These are phyloP conservation scores for Salmacisia buchloeana DNA, from an alignment of 1,284 basidiomycete species.

Conservation along the genomic window DNA sequence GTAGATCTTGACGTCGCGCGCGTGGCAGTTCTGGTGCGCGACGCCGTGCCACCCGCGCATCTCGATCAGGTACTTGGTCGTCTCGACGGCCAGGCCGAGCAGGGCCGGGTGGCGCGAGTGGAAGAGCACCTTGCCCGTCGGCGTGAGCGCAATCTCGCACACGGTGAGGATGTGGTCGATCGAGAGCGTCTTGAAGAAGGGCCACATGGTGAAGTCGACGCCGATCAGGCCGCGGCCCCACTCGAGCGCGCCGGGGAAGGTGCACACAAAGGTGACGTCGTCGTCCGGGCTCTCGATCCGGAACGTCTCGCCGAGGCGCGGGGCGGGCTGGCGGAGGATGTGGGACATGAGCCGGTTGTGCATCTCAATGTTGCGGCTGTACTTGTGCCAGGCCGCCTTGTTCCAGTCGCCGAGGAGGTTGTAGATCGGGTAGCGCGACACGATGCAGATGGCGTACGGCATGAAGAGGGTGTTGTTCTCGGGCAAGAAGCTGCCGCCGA, in stretches of 20 bases:
- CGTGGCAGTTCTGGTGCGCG: constrained; percentile 57
- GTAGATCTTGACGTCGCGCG: constrained; percentile 81
- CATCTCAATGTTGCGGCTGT: constrained; percentile 49
- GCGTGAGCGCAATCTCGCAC: constrained; percentile 89
- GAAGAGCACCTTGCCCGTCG: constrained; percentile 83
- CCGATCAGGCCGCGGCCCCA: constrained; percentile 52
- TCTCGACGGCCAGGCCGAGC: constrained; percentile 80
- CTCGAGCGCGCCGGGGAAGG: constrained; percentile 52
- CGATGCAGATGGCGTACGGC: constrained; percentile 47
- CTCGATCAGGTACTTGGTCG: constrained; percentile 86
- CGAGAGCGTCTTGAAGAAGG: constrained; percentile 86
- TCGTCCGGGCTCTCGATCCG: constrained; percentile 31
- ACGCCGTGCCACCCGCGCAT: constrained; percentile 90
- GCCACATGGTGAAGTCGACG: constrained; percentile 83
- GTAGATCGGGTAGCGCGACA: constrained; percentile 46
- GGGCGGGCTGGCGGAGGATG: constrained; percentile 46
- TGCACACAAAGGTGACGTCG: constrained; percentile 47
- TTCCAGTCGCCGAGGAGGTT: constrained; percentile 49
- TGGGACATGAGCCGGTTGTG: constrained; percentile 50
- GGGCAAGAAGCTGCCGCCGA: constrained; percentile 26
- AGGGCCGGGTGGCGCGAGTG: constrained; percentile 83
- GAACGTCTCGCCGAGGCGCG: constrained; percentile 42
- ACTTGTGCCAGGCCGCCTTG: constrained; percentile 50
- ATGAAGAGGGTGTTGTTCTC: constrained; percentile 43
- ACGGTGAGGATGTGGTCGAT: constrained; percentile 89